Conservation (phyloP, 768 basidiomycete genomes). For the Agrocybe praecox region DNA sequence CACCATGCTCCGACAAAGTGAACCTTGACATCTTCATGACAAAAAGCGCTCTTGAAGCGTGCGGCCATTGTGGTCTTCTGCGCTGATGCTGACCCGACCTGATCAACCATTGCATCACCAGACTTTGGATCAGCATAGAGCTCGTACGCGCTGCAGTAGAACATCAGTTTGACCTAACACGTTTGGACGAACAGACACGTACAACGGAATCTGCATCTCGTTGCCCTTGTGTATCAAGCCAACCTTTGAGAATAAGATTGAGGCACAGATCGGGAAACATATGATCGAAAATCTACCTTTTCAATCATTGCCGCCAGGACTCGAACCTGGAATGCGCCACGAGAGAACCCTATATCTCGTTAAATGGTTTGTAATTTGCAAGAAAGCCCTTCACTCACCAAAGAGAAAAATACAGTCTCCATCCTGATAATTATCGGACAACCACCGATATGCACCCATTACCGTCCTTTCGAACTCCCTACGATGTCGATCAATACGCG, state of each 20-base stretch:
- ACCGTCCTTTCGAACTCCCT: conserved; percentile 38
- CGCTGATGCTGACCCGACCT: neutral
- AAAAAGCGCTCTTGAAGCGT: conserved; percentile 22
- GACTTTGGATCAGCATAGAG: conserved; percentile 10
- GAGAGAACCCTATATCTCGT: conserved; percentile 41
- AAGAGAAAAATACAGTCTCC: conserved; percentile 45
- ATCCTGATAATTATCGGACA: conserved; percentile 38
- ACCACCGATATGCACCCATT: conserved; percentile 42
- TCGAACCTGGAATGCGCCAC: conserved; percentile 49
- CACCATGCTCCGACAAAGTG: conserved; percentile 15
- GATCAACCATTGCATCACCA: neutral
- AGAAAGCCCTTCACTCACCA: conserved; percentile 20
- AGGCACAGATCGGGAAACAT: too few species aligned
- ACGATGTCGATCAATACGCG: neutral
- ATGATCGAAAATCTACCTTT: neutral
- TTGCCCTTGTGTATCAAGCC: conserved; percentile 44
- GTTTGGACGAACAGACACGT: neutral
- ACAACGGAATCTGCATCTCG: conserved; percentile 31
- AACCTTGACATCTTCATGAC: conserved; percentile 29
- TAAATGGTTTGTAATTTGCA: neutral
- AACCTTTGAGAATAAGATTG: conserved; percentile 26
- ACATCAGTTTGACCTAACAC: neutral
- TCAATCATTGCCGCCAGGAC: conserved; percentile 33
- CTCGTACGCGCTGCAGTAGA: conserved; percentile 14
- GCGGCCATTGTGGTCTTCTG: conserved; percentile 4